Percentiles rank a stretch among this genome's conserved stretches.
Conservation (phyloP, 208 protist genomes). For the Trypanosoma grayi region DNA sequence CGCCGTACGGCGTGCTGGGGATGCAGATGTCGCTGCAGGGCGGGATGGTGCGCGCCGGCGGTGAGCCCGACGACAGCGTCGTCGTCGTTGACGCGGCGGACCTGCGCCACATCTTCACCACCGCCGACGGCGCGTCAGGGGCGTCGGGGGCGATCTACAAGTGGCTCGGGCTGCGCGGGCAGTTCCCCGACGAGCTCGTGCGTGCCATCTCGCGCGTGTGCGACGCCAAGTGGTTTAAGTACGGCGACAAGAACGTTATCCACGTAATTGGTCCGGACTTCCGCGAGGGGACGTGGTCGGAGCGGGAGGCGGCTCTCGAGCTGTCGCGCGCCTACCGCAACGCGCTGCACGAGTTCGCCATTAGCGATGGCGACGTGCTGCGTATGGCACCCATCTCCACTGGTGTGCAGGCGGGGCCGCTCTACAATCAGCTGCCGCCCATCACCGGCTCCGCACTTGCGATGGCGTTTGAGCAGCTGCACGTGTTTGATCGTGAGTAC, state of each 20-base stretch:
- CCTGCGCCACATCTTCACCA: conserved; percentile 62
- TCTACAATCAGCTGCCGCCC: conserved; percentile 75
- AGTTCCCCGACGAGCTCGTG: conserved; percentile 69
- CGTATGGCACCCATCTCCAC: conserved; percentile 77
- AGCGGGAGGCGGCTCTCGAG: conserved; percentile 75
- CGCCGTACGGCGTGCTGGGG: conserved; percentile 83
- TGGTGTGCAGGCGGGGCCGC: conserved; percentile 49
- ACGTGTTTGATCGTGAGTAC: conserved; percentile 76
- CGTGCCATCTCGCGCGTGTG: conserved; percentile 64
- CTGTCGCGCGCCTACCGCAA: conserved; percentile 85
- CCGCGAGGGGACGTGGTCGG: conserved; percentile 74
- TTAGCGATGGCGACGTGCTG: conserved; percentile 66
- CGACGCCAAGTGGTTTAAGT: conserved; percentile 71
- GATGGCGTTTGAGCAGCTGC: conserved; percentile 81
- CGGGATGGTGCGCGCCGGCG: conserved; percentile 43
- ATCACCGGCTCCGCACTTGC: conserved; percentile 69
- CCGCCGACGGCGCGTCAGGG: conserved; percentile 45
- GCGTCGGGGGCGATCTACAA: conserved; percentile 86
- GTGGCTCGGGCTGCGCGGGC: conserved; percentile 64
- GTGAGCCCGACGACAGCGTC: conserved; percentile 54
- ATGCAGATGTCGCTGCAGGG: conserved; percentile 75
- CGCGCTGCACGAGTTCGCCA: conserved; percentile 82
- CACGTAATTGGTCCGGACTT: conserved; percentile 85
- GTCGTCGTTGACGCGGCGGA: conserved; percentile 75
- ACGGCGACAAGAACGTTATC: conserved; percentile 70